phyloP scores from a whole-genome alignment of 148 eudicot genomes.

The Rhododendron mucronatum region DNA sequence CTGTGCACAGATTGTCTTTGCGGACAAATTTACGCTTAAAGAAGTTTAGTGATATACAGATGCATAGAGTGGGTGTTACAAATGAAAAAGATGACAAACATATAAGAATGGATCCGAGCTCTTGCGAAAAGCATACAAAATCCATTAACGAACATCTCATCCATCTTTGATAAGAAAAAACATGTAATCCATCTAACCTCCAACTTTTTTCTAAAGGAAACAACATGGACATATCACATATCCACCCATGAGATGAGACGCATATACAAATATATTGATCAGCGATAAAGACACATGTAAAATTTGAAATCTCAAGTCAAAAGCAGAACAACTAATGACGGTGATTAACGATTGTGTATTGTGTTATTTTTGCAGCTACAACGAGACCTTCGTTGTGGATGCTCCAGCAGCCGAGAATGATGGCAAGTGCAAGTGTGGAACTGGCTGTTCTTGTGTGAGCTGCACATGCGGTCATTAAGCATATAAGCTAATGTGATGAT shows the following conservation, averaged over 20 bases:
- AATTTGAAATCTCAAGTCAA: neutral
- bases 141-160: neutral
- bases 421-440: conserved; percentile 69
- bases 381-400: conserved; percentile 28
- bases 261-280: neutral
- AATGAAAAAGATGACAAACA: neutral
- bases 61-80: neutral
- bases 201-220: neutral
- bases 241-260: neutral
- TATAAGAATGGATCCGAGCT: neutral
- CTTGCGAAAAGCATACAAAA: neutral
- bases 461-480: conserved; percentile 54
- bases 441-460: conserved; percentile 45
- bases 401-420: conserved; percentile 45
- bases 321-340: neutral
- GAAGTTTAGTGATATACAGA: neutral
- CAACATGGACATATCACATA: neutral
- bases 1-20: no score
- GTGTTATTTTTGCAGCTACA: conserved; percentile 28
- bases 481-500: neutral
- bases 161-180: neutral
- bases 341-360: neutral
- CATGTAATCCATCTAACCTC: neutral
- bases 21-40: neutral
- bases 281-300: neutral